phyloP scores from a whole-genome alignment of 1,284 basidiomycete species.

The Ceratobasidium sp. region DNA sequence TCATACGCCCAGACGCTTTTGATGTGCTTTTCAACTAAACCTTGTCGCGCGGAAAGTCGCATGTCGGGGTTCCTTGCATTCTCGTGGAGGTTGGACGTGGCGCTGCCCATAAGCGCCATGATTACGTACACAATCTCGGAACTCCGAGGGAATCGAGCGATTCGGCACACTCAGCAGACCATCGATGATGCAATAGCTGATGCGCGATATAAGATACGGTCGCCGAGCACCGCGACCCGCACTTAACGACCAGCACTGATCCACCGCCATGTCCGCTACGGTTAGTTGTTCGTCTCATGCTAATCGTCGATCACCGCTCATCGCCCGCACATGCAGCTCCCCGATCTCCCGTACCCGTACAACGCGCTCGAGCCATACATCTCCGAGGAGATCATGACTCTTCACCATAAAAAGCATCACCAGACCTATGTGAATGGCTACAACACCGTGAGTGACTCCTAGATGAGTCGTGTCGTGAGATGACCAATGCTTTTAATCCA shows the following conservation, averaged over 20 bases:
- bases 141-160: constrained; percentile 16
- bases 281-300: neutral
- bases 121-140: constrained; percentile 26
- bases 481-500: neutral
- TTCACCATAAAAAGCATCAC: constrained; percentile 92
- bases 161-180: constrained; percentile 36
- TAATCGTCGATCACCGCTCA: neutral
- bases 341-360: constrained; percentile 61
- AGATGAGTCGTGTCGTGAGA: neutral
- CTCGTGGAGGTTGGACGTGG: constrained; percentile 28
- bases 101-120: neutral
- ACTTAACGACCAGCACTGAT: constrained; percentile 15
- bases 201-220: constrained; percentile 45
- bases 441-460: constrained; percentile 61
- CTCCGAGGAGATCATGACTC: constrained; percentile 82
- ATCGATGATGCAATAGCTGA: constrained; percentile 44
- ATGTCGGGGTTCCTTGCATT: constrained; percentile 14
- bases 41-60: constrained; percentile 7
- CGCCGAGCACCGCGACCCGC: constrained; percentile 4
- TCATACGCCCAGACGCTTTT: constrained; percentile 18
- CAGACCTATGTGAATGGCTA: constrained; percentile 82
- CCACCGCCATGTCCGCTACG: constrained; percentile 14
- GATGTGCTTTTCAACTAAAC: constrained; percentile 1
- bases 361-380: constrained; percentile 86
- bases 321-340: constrained; percentile 52